A percentile compares a stretch with the other conserved stretches of the same genome.
Conservation (phyloP, 805 yeast genomes). For the Nakazawaea molendinolei region DNA sequence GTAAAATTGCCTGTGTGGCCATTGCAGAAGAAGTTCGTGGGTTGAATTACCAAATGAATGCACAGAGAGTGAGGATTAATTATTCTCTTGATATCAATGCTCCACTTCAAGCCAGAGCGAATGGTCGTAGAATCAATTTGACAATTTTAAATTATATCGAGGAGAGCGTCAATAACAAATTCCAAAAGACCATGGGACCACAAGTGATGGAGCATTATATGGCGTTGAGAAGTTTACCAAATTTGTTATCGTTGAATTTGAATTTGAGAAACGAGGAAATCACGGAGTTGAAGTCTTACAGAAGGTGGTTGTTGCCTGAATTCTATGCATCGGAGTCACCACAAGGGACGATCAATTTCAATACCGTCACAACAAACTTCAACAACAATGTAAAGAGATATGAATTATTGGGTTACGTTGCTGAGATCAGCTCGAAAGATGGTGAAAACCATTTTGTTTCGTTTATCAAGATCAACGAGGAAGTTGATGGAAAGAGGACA, state of each 20-base stretch:
- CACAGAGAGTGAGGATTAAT: conserved; percentile 27
- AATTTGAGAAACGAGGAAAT: conserved; percentile 49
- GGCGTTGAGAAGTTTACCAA: conserved; percentile 51
- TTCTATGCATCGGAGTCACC: conserved; percentile 42
- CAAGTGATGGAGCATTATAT: conserved; percentile 51
- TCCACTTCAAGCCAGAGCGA: conserved; percentile 24
- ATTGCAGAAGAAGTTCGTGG: conserved; percentile 36
- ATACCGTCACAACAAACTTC: conserved; percentile 24
- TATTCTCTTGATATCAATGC: conserved; percentile 38
- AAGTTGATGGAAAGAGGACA: conserved; percentile 14
- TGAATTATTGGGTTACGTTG: conserved; percentile 63
- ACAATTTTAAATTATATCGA: conserved; percentile 55
- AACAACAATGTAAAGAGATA: conserved; percentile 32
- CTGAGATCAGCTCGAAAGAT: conserved; percentile 53
- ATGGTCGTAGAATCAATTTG: conserved; percentile 19
- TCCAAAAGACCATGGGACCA: conserved; percentile 40
- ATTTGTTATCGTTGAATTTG: conserved; percentile 56
- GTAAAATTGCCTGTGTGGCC: conserved; percentile 33
- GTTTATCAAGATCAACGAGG: conserved; percentile 39
- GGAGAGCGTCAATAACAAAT: conserved; percentile 46
- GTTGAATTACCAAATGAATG: conserved; percentile 31
- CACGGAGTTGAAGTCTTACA: conserved; percentile 38
- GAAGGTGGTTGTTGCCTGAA: conserved; percentile 56
- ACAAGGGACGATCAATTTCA: conserved; percentile 29
- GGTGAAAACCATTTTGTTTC: conserved; percentile 60